A percentile compares a stretch with the other conserved stretches of the same genome.
These are phyloP conservation scores for Aristolochia contorta DNA, from an alignment of 164 flowering plant genomes.

Conservation along the genomic window DNA sequence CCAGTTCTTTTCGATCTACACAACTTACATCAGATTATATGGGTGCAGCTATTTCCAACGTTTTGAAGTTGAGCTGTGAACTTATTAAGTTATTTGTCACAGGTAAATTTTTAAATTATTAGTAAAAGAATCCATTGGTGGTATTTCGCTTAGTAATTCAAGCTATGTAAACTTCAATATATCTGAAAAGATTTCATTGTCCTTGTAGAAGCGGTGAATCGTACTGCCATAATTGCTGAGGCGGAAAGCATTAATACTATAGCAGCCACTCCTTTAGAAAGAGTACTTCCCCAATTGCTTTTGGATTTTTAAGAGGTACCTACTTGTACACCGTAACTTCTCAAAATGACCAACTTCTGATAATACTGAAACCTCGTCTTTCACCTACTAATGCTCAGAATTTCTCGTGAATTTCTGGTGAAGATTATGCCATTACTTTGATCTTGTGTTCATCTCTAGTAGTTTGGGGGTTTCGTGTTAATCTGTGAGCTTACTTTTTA, in stretches of 20 bases:
- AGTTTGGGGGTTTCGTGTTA: too few species aligned
- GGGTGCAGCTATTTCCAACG: slow-evolving; percentile 71
- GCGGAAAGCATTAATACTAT: slow-evolving; percentile 70
- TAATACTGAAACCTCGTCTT: too few species aligned
- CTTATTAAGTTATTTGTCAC: slow-evolving; percentile 61
- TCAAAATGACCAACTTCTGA: too few species aligned
- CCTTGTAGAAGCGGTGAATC: slow-evolving; percentile 71
- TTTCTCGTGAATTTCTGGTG: too few species aligned
- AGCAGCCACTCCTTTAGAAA: slow-evolving; percentile 80
- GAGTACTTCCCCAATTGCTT: slow-evolving; percentile 88
- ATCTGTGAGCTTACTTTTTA: too few species aligned
- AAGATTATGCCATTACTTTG: too few species aligned
- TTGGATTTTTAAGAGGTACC: slow-evolving; percentile 71
- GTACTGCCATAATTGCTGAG: slow-evolving; percentile 83
- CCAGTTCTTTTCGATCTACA: background rate
- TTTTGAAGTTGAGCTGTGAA: slow-evolving; percentile 73
- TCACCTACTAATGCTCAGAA: too few species aligned
- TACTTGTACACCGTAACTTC: background rate
- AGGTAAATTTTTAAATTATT: slow-evolving; percentile 29
- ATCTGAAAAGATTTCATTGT: background rate
- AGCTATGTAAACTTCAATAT: slow-evolving; percentile 1
- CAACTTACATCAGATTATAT: background rate
- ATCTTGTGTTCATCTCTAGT: too few species aligned
- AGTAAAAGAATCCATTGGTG: background rate
- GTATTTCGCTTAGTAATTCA: background rate